phyloP scores from a whole-genome alignment of 495 filamentous ascomycete genomes.

The Lichina pygmaea region DNA sequence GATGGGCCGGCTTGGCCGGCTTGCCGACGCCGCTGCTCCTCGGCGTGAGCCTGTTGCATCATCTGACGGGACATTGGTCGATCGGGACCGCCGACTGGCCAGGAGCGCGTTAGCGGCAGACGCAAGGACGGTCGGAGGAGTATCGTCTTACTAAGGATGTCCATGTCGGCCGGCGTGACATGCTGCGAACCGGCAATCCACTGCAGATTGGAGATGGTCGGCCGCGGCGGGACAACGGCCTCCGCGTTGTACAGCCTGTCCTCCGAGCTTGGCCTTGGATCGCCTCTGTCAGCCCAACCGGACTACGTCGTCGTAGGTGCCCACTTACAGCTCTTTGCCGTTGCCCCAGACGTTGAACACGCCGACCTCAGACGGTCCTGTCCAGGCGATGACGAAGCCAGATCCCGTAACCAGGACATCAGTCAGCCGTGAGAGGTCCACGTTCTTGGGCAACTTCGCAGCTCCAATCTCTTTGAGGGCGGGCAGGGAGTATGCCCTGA shows the following conservation, averaged over 20 bases:
- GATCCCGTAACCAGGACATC: slow-evolving; percentile 41
- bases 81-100: slow-evolving; percentile 51
- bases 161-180: slow-evolving; percentile 69
- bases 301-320: not conserved
- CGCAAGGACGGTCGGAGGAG: not conserved
- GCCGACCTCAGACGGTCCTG: slow-evolving; percentile 63
- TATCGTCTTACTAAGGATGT: slow-evolving; percentile 33
- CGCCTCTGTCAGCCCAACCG: slow-evolving; percentile 11
- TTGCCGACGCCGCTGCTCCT: slow-evolving; percentile 27
- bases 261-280: slow-evolving; percentile 18
- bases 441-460: slow-evolving; percentile 25
- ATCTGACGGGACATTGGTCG: slow-evolving; percentile 61
- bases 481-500: slow-evolving; percentile 61
- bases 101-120: slow-evolving; percentile 2
- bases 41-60: slow-evolving; percentile 32
- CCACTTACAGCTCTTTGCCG: slow-evolving; percentile 25
- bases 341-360: slow-evolving; percentile 59
- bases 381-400: slow-evolving; percentile 68
- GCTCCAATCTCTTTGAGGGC: slow-evolving; percentile 65
- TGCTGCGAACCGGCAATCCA: slow-evolving; percentile 95
- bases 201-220: slow-evolving; percentile 86
- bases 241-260: slow-evolving; percentile 59
- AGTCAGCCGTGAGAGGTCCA: slow-evolving; percentile 45
- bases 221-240: slow-evolving; percentile 43
- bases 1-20: slow-evolving; percentile 10